These are phyloP conservation scores for Yamadazyma endophytica DNA, from an alignment of 805 yeast genomes.

Conservation along the genomic window DNA sequence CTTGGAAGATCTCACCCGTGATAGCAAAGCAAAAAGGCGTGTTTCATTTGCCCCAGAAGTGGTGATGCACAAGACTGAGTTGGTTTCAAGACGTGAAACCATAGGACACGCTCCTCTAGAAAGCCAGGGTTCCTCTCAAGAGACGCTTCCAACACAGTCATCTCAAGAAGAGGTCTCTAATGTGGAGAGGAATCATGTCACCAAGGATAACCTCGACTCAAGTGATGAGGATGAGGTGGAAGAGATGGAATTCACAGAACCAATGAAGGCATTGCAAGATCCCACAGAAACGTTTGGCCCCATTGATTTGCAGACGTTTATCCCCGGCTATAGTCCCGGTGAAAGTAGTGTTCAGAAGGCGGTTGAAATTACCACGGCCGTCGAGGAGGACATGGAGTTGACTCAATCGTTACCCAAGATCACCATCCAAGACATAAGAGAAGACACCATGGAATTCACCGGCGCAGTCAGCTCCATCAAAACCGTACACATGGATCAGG, in stretches of 20 bases:
- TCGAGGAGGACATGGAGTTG: slow-evolving; percentile 10
- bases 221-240: slow-evolving; percentile 10
- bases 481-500: not conserved
- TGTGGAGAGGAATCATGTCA: not conserved
- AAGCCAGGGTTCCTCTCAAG: slow-evolving; percentile 10
- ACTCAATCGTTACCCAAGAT: slow-evolving; percentile 9
- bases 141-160: not conserved
- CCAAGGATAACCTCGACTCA: not conserved
- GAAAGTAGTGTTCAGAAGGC: not conserved
- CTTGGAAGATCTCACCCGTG: not conserved
- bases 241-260: slow-evolving; percentile 23
- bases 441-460: slow-evolving; percentile 12
- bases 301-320: no score
- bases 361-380: not conserved
- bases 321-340: not conserved
- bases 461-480: slow-evolving; percentile 3
- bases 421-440: not conserved
- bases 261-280: no score
- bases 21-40: slow-evolving; percentile 34
- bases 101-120: slow-evolving; percentile 17
- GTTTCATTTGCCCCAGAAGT: slow-evolving; percentile 79
- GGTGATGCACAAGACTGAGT: slow-evolving; percentile 54
- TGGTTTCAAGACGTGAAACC: slow-evolving; percentile 29
- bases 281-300: no score
- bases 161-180: no score